Evolutionary conservation across 1,139 yeast species (phyloP).

Genomic region (Pichia sp.): DNA sequence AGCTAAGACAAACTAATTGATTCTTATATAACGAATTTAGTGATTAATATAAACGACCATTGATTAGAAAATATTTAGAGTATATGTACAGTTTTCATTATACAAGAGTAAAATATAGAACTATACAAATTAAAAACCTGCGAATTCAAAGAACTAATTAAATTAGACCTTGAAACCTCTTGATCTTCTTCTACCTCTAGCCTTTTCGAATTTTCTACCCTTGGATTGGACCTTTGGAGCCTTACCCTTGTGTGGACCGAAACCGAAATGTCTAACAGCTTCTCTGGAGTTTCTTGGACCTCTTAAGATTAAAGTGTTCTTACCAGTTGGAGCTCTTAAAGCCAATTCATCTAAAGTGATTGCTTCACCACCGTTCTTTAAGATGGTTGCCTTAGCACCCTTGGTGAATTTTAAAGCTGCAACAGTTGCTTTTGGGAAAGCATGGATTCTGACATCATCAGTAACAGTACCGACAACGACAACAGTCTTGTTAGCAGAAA

Average conservation of each 20-base stretch:
- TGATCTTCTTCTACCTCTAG: slow-evolving; percentile 99
- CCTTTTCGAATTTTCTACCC: slow-evolving; percentile 99
- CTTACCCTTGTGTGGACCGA: slow-evolving; percentile 99
- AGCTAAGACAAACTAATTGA: too few species aligned
- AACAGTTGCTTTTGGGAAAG: slow-evolving; percentile 93
- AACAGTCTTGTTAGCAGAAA: slow-evolving; percentile 84
- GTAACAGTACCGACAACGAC: slow-evolving; percentile 99
- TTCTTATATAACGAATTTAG: neutral
- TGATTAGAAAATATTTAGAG: slow-evolving; percentile 3
- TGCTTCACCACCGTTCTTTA: slow-evolving; percentile 99
- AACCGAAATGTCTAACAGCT: slow-evolving; percentile 99
- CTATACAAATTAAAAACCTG: slow-evolving; percentile 4
- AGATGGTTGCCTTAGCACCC: slow-evolving; percentile 95
- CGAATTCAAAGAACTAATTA: slow-evolving; percentile 18
- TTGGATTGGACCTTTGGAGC: slow-evolving; percentile 97
- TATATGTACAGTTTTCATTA: slow-evolving; percentile 8
- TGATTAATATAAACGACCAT: neutral
- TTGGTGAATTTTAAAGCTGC: slow-evolving; percentile 99
- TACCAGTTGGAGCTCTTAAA: slow-evolving; percentile 98
- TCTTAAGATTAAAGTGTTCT: slow-evolving; percentile 95
- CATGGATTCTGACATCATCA: slow-evolving; percentile 90
- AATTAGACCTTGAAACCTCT: slow-evolving; percentile 99
- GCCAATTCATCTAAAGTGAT: slow-evolving; percentile 99
- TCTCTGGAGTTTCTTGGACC: slow-evolving; percentile 99
- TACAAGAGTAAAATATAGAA: slow-evolving; percentile 3